Evolutionary conservation across 208 protist species (phyloP).

Genomic region (Acanthamoeba royreba): DNA sequence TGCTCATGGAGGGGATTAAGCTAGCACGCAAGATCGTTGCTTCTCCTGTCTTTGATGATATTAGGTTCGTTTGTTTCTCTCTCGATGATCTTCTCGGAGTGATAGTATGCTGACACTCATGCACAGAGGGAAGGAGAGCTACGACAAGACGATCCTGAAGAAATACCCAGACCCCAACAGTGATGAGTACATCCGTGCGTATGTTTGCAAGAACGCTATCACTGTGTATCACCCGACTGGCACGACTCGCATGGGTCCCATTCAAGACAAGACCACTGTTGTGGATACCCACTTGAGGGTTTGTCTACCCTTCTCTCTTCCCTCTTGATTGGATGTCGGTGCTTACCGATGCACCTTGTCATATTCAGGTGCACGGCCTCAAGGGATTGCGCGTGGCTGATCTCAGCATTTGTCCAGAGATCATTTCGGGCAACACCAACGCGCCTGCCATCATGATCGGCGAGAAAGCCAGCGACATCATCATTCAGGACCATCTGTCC

Average conservation of each 20-base stretch:
- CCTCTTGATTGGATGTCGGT: background rate
- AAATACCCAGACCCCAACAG: background rate
- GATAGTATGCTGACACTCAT: background rate
- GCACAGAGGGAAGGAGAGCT: background rate
- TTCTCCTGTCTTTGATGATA: background rate
- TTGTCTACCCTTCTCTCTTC: background rate
- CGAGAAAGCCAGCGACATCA: constrained; percentile 51
- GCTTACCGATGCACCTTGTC: background rate
- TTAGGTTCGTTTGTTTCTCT: background rate
- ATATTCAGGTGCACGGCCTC: background rate
- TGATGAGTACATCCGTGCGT: background rate
- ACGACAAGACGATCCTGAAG: background rate
- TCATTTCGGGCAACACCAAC: constrained; percentile 43
- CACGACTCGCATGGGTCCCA: background rate
- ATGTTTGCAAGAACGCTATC: background rate
- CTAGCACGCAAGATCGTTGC: background rate
- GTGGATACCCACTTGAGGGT: background rate
- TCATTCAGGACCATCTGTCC: background rate
- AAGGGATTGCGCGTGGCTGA: constrained; percentile 22
- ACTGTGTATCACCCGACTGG: constrained; percentile 33
- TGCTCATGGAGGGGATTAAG: constrained; percentile 38
- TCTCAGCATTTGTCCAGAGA: background rate
- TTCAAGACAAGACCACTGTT: background rate
- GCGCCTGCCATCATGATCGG: constrained; percentile 50
- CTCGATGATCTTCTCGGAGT: background rate